phyloP scores from a whole-genome alignment of 2,329 filamentous ascomycete species.

The Penicillium sp. region DNA sequence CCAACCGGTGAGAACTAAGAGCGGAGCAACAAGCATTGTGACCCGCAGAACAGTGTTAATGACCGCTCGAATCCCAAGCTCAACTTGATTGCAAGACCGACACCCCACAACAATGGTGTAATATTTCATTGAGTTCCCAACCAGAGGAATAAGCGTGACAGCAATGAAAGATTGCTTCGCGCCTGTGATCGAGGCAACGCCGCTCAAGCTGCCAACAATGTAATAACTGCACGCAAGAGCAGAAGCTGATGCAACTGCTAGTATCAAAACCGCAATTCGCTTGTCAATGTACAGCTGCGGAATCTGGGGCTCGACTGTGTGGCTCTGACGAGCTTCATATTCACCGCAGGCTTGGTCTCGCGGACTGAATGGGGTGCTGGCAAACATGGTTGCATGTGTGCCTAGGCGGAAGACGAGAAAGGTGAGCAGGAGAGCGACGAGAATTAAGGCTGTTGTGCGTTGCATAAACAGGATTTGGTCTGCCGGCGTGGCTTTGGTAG shows the following conservation, averaged over 20 bases:
- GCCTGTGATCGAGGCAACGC: conserved; percentile 1
- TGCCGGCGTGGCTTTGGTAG: conserved; percentile 5
- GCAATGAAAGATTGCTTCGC: conserved; percentile 11
- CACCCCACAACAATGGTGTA: conserved; percentile 11
- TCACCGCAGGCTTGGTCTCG: background rate
- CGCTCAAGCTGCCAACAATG: conserved; percentile 10
- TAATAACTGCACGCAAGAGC: conserved; percentile 8
- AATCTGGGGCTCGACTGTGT: background rate
- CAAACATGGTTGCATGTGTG: conserved; percentile 19
- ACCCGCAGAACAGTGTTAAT: conserved; percentile 17
- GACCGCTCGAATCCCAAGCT: conserved; percentile 16
- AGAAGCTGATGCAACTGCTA: conserved; percentile 3
- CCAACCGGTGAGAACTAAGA: conserved; percentile 17
- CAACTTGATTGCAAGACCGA: conserved; percentile 5
- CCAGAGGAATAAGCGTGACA: conserved; percentile 10
- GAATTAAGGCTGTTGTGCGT: conserved; percentile 10
- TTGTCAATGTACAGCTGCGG: background rate
- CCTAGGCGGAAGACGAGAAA: conserved; percentile 19
- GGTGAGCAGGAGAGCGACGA: conserved; percentile 8
- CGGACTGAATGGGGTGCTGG: conserved; percentile 11
- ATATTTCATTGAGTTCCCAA: conserved; percentile 19
- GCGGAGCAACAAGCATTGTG: conserved; percentile 16
- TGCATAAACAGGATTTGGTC: conserved; percentile 13
- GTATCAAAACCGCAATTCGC: background rate
- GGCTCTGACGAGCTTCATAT: background rate